Evolutionary conservation across 2,329 filamentous ascomycete genomes (phyloP), one percentile per base, ranked within the genome.

Genomic region (Plectosphaerella sp.): DNA sequence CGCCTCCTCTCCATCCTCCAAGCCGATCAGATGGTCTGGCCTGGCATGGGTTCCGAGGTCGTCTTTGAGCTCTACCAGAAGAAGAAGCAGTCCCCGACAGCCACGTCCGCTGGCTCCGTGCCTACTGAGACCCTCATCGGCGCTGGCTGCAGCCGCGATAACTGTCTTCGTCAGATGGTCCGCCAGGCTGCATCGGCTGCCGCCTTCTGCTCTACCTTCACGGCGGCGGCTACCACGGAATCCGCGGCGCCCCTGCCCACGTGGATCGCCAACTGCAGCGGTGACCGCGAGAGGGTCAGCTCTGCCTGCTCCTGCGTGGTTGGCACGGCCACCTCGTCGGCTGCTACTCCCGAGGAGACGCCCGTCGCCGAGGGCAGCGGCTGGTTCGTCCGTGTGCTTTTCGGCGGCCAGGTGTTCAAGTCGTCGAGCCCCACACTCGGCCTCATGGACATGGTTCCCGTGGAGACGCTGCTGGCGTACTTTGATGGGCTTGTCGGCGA

Each of bases 41-140:
- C 89, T 0, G 89, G 89, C 0, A 91, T 93, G 88, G 89, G 89
- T 0, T 76, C 82, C 10, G 89, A 93, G 69, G 75, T 93, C 1
- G 80, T 91, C 0, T 91, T 92, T 63, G 89, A 93, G 71, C 63
- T 92, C 28, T 91, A 84, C 61, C 72, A 67, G 59, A 75, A 72
- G 59, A 64, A 65, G 42, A 57, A 62, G n/a, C 58, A 61, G 24
- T 37, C 49, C 22, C 20, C 22, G 4, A 25, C 35, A 9, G 28
- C 28, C 28, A 51, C 24, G 14, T 45, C 47, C 10, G 18, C 50
- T 18, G 43, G 48, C 2, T 52, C 57, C 2, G 56, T 55, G 33
- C 50, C 61, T 24, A 59, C 59, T 8, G n/a, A 54, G 24, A 56
- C 59, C 14, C 48, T 50, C 25, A 39, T 59, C 18, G 55, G 58